phyloP scores from a whole-genome alignment of 495 filamentous ascomycete genomes.

The Penicillium canariense region DNA sequence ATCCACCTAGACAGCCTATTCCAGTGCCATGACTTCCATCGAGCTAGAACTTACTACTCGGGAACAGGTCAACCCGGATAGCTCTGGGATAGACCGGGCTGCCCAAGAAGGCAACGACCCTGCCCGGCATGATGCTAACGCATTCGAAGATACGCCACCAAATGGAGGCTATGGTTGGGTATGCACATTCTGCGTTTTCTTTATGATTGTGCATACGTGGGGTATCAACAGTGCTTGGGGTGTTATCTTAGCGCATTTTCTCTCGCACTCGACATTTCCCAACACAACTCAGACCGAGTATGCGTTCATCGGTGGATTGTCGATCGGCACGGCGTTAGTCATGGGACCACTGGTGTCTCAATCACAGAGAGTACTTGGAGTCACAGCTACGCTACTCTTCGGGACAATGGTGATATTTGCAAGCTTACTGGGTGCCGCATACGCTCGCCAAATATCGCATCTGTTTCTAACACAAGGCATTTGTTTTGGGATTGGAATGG shows the following conservation, averaged over 20 bases:
- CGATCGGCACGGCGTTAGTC: no score
- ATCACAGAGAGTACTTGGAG: conserved; percentile 35
- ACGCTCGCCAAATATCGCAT: conserved; percentile 52
- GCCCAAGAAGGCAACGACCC: no score
- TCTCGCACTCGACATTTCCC: conserved; percentile 5
- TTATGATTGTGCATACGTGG: conserved; percentile 44
- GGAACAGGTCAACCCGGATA: no score
- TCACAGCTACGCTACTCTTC: conserved; percentile 36
- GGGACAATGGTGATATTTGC: conserved; percentile 39
- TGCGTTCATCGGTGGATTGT: conserved; percentile 19
- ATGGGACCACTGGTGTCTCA: no score
- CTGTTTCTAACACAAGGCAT: conserved; percentile 52
- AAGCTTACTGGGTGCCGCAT: conserved; percentile 46
- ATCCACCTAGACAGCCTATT: no score
- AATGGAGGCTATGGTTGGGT: conserved; percentile 50
- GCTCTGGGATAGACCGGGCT: no score
- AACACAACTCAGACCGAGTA: conserved; percentile 9
- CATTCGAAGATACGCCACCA: no score
- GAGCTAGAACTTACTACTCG: no score
- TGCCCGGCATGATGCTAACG: no score
- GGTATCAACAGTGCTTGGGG: conserved; percentile 31
- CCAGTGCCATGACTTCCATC: no score
- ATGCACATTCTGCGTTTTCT: conserved; percentile 30
- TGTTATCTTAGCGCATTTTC: conserved; percentile 11
- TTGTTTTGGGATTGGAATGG: conserved; percentile 50